Conservation (phyloP, 129 eudicot species). For the Flaveria bidentis region DNA sequence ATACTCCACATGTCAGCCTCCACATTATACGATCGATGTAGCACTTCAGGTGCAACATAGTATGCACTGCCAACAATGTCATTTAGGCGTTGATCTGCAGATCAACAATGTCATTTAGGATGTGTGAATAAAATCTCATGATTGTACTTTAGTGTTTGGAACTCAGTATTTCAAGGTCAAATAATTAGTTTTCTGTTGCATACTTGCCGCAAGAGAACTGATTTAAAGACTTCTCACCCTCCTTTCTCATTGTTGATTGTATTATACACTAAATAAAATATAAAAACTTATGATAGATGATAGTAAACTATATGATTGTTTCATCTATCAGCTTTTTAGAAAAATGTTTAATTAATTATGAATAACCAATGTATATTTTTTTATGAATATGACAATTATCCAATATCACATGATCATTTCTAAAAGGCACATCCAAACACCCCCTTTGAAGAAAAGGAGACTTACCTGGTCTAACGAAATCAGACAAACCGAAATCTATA, state of each 20-base stretch:
- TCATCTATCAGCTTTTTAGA: too few species aligned
- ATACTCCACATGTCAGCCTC: conserved; percentile 99
- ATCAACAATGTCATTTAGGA: background rate
- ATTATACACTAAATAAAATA: background rate
- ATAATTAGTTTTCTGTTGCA: too few species aligned
- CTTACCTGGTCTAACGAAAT: conserved; percentile 81
- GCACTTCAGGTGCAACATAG: conserved; percentile 99
- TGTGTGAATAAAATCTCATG: too few species aligned
- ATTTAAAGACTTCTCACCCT: too few species aligned
- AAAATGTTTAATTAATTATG: too few species aligned
- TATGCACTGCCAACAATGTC: conserved; percentile 99
- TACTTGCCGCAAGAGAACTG: too few species aligned
- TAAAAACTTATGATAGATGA: too few species aligned
- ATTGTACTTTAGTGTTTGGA: background rate
- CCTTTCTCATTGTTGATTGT: too few species aligned
- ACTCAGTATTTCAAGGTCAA: background rate
- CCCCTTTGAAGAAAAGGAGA: background rate
- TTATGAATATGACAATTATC: too few species aligned
- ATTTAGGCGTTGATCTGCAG: conserved; percentile 85
- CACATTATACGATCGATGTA: conserved; percentile 78
- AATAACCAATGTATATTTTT: too few species aligned
- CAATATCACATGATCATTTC: background rate
- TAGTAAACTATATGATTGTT: too few species aligned
- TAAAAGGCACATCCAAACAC: conserved; percentile 1
- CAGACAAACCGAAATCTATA: conserved; percentile 94